Conservation (phyloP, 2,329 filamentous ascomycete genomes). For the Scedosporium minutisporum region DNA sequence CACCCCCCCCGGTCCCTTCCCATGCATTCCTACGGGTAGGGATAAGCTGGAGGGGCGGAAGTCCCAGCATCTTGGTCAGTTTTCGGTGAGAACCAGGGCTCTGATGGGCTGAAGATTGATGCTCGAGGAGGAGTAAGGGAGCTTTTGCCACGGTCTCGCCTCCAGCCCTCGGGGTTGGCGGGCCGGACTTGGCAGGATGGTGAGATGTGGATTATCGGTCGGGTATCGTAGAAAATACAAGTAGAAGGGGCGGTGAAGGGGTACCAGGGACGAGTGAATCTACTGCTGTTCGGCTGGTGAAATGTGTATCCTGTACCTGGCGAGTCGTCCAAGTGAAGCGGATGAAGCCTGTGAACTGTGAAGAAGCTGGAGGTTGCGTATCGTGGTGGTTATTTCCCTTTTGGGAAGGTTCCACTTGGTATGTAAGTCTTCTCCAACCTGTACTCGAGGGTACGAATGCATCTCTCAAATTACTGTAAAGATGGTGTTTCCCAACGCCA, state of each 20-base stretch:
- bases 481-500: neutral
- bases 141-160: conserved; percentile 1
- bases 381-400: neutral
- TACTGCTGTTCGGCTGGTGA: neutral
- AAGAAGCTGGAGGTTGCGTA: neutral
- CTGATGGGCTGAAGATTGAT: conserved; percentile 3
- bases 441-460: neutral
- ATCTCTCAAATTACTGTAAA: neutral
- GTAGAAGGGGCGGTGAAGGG: neutral
- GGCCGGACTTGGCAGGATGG: conserved; percentile 6
- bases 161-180: neutral
- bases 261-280: neutral
- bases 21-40: neutral
- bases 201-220: neutral
- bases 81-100: conserved; percentile 6
- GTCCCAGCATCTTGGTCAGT: neutral
- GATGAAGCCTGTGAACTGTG: neutral
- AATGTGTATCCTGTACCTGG: neutral
- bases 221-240: no score
- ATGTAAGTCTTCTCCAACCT: neutral
- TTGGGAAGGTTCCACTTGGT: neutral
- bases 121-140: neutral
- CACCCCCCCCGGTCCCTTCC: neutral
- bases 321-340: neutral
- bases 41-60: neutral